These are phyloP conservation scores for Diplotaxis tenuifolia DNA, from an alignment of 345 rosid genomes.

Conservation along the genomic window DNA sequence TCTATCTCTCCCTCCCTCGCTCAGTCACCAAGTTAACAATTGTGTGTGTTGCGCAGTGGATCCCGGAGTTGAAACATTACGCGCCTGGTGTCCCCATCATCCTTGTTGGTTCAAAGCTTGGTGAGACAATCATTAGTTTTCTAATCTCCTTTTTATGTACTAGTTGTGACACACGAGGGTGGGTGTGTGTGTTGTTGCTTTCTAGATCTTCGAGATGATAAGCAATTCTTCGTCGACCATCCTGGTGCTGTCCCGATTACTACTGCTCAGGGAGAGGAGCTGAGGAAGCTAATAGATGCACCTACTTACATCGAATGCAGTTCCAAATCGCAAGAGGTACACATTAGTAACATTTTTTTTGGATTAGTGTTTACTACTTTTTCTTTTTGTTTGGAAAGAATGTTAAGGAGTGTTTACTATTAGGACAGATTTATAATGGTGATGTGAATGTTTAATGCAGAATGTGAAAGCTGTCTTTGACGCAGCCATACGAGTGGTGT, in stretches of 20 bases:
- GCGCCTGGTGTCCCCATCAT: constrained; percentile 91
- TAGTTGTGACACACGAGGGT: background rate
- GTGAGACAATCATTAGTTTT: constrained; percentile 37
- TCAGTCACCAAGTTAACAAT: background rate
- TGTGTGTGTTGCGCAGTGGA: constrained; percentile 66
- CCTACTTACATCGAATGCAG: constrained; percentile 93
- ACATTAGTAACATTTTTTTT: too few species aligned
- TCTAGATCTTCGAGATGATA: constrained; percentile 89
- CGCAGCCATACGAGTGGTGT: constrained; percentile 90
- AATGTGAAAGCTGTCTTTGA: constrained; percentile 93
- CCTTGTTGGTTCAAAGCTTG: constrained; percentile 96
- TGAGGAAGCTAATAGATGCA: constrained; percentile 71
- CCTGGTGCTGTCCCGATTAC: constrained; percentile 91
- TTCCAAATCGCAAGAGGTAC: constrained; percentile 90
- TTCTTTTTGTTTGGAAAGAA: too few species aligned
- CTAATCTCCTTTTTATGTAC: background rate
- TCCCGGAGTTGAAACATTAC: constrained; percentile 93
- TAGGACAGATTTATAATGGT: background rate
- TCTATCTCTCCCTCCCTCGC: background rate
- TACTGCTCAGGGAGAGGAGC: constrained; percentile 90
- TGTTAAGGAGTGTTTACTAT: background rate
- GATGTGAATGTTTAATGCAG: background rate
- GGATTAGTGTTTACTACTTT: too few species aligned
- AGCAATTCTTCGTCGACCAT: constrained; percentile 82
- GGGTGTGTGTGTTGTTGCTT: constrained; percentile 16